Base-by-base conservation (phyloP, 2,329 filamentous ascomycete species). In the Colletotrichum brevisporum region DNA sequence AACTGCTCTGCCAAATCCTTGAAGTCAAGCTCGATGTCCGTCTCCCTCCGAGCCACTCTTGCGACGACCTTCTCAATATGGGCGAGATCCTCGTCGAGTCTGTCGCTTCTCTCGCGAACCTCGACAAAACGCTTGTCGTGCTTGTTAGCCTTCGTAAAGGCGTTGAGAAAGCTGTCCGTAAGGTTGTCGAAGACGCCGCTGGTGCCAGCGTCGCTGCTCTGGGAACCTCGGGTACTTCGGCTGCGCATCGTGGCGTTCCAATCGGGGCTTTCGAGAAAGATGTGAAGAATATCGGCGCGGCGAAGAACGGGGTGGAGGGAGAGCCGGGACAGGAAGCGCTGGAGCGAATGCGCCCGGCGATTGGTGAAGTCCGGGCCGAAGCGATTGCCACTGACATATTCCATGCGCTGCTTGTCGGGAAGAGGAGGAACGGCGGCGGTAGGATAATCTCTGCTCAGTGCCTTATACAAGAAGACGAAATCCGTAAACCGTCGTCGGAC, bases 401-500 rank as follows among this genome's bases (percentile, higher is more conserved):
- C 94, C 93, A 99, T 97, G 82, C 97, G 97, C 85, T 98, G 95
- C 86, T 98, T 99, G 83, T 98, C 96, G 61, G 96, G 96, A 62
- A 99, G 86, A 54, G 96, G 96, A 36, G 96, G 96, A 4, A 99
- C 94, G 55, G 96, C 96, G 80, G 92, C 94, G 83, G 94, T 93
- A 69, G 94, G 94, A 76, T 94, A 98, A 79, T 98, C 95, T 78
- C 91, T 91, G 72, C 88, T 90, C 59, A 99, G 90, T 39, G 93
- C 91, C 82, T 97, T 98, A 84, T 94, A 98, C 71, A 99, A 90
- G 79, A 97, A 99, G 74, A 97, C 92, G 78, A 99, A 99, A 83
- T 99, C 96, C 74, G 95, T 98, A 83, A 98, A 99, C 76, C 96
- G 94, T 74, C 96, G 90, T 71, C 96, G 93, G 71, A 97, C 92